Conservation (phyloP, 1,284 basidiomycete species). For the Melampsora americana region DNA sequence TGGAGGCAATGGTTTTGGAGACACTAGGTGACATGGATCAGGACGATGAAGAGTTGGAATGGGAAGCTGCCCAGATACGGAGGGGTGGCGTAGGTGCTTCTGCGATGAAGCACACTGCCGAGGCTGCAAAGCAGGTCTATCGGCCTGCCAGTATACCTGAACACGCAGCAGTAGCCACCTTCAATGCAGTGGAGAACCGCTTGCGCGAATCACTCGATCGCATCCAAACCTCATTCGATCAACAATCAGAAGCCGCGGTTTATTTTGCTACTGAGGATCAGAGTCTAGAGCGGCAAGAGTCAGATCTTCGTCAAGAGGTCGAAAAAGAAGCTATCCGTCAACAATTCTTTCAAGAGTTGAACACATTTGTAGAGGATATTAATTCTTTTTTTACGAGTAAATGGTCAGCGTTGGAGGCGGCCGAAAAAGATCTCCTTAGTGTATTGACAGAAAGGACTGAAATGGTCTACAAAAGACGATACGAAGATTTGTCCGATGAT, state of each 20-base stretch:
- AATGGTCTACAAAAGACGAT: slow-evolving; percentile 67
- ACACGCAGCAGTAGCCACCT: slow-evolving; percentile 55
- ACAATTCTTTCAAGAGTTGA: slow-evolving; percentile 80
- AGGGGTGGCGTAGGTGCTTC: slow-evolving; percentile 60
- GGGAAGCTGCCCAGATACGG: slow-evolving; percentile 82
- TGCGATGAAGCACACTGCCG: slow-evolving; percentile 29
- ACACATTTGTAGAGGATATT: slow-evolving; percentile 79
- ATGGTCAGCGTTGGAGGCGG: slow-evolving; percentile 76
- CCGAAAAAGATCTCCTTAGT: slow-evolving; percentile 75
- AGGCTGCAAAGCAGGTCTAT: slow-evolving; percentile 62
- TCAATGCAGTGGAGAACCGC: slow-evolving; percentile 62
- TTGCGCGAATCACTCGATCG: slow-evolving; percentile 60
- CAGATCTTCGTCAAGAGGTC: slow-evolving; percentile 74
- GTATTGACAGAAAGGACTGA: slow-evolving; percentile 71
- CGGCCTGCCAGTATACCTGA: slow-evolving; percentile 61
- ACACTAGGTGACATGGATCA: slow-evolving; percentile 64
- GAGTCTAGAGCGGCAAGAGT: slow-evolving; percentile 70
- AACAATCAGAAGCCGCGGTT: slow-evolving; percentile 57
- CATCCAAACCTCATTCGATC: slow-evolving; percentile 59
- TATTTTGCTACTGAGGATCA: slow-evolving; percentile 67
- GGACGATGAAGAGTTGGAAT: slow-evolving; percentile 76
- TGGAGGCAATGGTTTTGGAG: slow-evolving; percentile 82
- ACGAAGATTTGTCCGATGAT: slow-evolving; percentile 75
- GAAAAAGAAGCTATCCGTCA: slow-evolving; percentile 73
- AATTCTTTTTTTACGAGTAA: slow-evolving; percentile 88